Base-by-base conservation (phyloP, 2,329 filamentous ascomycete species). In the Dothiorella sarmentorum region DNA sequence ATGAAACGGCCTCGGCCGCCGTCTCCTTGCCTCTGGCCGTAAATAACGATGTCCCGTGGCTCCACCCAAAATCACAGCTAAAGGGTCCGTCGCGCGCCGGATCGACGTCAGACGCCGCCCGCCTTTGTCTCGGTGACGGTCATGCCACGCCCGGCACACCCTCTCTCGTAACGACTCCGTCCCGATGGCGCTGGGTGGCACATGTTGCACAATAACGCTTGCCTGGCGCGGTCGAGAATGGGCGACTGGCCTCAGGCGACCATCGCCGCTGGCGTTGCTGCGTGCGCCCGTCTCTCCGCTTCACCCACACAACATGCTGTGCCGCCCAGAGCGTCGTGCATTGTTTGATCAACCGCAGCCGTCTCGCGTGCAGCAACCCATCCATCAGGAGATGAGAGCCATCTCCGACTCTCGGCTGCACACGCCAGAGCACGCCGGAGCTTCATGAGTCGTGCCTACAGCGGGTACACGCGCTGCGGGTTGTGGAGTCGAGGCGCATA, bases 41-140 rank as follows among this genome's bases (percentile, higher is more conserved):
- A 53, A 53, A 53, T 53, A 53, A 53, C 49, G 49, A 53, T 53
- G 49, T 40, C 49, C 49, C 49, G 49, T 40, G 49, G 49, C 33
- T 40, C 49, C 49, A 40, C 49, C 49, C 31, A 29, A 53, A 53
- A 53, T 53, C 40, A 53, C 49, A 37, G 35, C 49, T 40, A 22
- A 40, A 53, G 49, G 49, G 49, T 53, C 49, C 35, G 49, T 35
- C 17, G 15, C 22, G 47, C 49, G 49, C 49, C 33, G 33, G 49
- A 53, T 53, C 49, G 49, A 53, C 49, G 49, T 53, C 49, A 53
- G 49, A 53, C 49, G 49, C 47, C 22, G 49, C 49, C 49, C 49
- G 26, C 24, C 49, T 38, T 40, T 53, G 49, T 53, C 49, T 53
- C 17, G 49, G 33, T 53, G 49, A 53, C 49, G 49, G 49, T 53